phyloP scores from a whole-genome alignment of 352 stramenopile genomes.

The Peronosclerospora sorghi region DNA sequence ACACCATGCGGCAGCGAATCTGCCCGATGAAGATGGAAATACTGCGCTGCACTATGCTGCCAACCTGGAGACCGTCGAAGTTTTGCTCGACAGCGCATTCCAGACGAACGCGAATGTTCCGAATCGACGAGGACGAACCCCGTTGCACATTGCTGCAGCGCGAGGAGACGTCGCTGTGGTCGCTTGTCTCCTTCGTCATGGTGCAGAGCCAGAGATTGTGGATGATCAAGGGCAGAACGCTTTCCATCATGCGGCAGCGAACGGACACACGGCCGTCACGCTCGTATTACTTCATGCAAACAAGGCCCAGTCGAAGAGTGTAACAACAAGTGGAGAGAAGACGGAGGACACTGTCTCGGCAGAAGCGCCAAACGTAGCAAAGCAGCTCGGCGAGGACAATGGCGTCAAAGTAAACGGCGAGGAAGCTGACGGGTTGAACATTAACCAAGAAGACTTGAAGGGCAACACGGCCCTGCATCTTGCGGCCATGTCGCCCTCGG shows the following conservation, averaged over 20 bases:
- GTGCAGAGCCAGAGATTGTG: slow-evolving; percentile 56
- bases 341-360: slow-evolving; percentile 1
- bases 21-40: slow-evolving; percentile 73
- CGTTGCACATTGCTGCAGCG: slow-evolving; percentile 59
- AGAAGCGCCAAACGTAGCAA: slow-evolving; percentile 4
- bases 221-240: slow-evolving; percentile 79
- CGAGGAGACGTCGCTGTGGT: slow-evolving; percentile 70
- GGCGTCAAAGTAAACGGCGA: slow-evolving; percentile 8
- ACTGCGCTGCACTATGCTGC: slow-evolving; percentile 59
- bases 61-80: slow-evolving; percentile 56
- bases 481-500: slow-evolving; percentile 70
- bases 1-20: slow-evolving; percentile 57
- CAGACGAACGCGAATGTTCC: slow-evolving; percentile 76
- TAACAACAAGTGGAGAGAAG: slow-evolving; percentile 1
- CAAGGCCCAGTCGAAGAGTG: slow-evolving; percentile 7
- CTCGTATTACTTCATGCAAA: slow-evolving; percentile 66
- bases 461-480: slow-evolving; percentile 76
- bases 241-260: slow-evolving; percentile 69
- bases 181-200: slow-evolving; percentile 55
- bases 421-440: slow-evolving; percentile 33
- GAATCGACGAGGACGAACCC: slow-evolving; percentile 57
- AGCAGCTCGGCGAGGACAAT: slow-evolving; percentile 3
- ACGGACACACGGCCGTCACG: slow-evolving; percentile 64
- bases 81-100: slow-evolving; percentile 44
- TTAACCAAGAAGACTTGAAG: slow-evolving; percentile 77